Evolutionary conservation across 164 flowering plant species (phyloP).

Genomic region (Nymphaea colorata): DNA sequence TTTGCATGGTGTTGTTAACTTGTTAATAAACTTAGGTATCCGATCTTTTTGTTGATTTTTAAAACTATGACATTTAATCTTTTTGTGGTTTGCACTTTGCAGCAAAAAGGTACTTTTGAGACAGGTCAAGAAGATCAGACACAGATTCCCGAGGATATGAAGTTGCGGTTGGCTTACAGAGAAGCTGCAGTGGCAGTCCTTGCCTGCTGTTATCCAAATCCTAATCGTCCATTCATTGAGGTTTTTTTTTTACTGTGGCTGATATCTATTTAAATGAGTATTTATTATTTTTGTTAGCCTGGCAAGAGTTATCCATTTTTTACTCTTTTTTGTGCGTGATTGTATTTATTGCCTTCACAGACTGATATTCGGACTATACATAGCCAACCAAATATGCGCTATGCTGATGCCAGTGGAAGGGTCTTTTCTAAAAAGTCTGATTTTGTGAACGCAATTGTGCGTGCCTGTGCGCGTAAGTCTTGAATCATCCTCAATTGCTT

Average conservation of each 20-base stretch:
- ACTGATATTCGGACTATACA: slow-evolving; percentile 65
- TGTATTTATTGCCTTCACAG: slow-evolving; percentile 20
- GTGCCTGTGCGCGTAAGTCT: slow-evolving; percentile 95
- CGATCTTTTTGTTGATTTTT: background rate
- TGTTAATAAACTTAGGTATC: background rate
- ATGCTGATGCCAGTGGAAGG: slow-evolving; percentile 43
- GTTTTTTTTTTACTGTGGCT: slow-evolving; percentile 19
- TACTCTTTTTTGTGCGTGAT: too few species aligned
- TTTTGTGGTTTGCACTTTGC: slow-evolving; percentile 15
- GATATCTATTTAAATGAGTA: background rate
- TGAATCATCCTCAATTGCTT: background rate
- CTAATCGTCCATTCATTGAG: slow-evolving; percentile 62
- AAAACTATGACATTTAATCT: too few species aligned
- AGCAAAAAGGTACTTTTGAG: slow-evolving; percentile 98
- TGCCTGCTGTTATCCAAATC: slow-evolving; percentile 81
- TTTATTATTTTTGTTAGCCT: background rate
- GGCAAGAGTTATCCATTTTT: background rate
- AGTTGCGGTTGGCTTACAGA: slow-evolving; percentile 81
- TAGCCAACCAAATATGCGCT: slow-evolving; percentile 68
- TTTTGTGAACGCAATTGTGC: slow-evolving; percentile 69
- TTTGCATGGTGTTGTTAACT: background rate
- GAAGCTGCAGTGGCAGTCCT: slow-evolving; percentile 98
- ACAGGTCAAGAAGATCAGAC: slow-evolving; percentile 91
- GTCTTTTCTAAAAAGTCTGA: slow-evolving; percentile 62
- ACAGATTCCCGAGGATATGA: slow-evolving; percentile 76